phyloP scores from a whole-genome alignment of 495 filamentous ascomycete species.

The Amorphotheca resinae region DNA sequence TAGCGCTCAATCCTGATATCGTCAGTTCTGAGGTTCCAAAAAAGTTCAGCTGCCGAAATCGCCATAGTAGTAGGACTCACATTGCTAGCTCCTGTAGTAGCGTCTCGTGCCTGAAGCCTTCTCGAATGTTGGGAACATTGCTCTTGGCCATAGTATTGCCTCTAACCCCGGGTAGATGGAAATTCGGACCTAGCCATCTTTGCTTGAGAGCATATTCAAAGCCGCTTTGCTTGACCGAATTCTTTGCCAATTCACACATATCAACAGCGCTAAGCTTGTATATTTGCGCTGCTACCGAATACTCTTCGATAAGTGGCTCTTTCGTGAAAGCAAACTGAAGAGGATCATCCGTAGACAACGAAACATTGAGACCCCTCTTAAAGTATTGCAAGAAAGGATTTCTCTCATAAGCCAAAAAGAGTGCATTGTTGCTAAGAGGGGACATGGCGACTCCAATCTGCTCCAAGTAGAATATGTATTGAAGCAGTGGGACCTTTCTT shows the following conservation, averaged over 20 bases:
- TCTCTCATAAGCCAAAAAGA: slow-evolving; percentile 94
- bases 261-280: slow-evolving; percentile 95
- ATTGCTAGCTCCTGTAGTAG: slow-evolving; percentile 67
- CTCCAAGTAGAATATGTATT: slow-evolving; percentile 96
- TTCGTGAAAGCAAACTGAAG: slow-evolving; percentile 98
- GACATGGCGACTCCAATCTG: slow-evolving; percentile 99
- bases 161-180: slow-evolving; percentile 53
- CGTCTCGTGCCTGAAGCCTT: slow-evolving; percentile 79
- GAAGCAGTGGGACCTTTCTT: slow-evolving; percentile 84
- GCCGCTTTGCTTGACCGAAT: slow-evolving; percentile 87
- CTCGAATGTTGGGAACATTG: slow-evolving; percentile 86
- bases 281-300: slow-evolving; percentile 94
- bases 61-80: slow-evolving; percentile 49
- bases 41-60: background rate
- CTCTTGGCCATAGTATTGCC: slow-evolving; percentile 91
- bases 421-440: slow-evolving; percentile 90
- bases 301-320: slow-evolving; percentile 95
- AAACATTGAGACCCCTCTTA: slow-evolving; percentile 86
- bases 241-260: slow-evolving; percentile 96
- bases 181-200: slow-evolving; percentile 74
- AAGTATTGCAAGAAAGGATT: slow-evolving; percentile 96
- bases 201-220: slow-evolving; percentile 83
- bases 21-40: slow-evolving; percentile 8
- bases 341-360: slow-evolving; percentile 91
- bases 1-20: slow-evolving; percentile 35